phyloP scores from a whole-genome alignment of 768 basidiomycete species.

The Glaciozyma martinii region DNA sequence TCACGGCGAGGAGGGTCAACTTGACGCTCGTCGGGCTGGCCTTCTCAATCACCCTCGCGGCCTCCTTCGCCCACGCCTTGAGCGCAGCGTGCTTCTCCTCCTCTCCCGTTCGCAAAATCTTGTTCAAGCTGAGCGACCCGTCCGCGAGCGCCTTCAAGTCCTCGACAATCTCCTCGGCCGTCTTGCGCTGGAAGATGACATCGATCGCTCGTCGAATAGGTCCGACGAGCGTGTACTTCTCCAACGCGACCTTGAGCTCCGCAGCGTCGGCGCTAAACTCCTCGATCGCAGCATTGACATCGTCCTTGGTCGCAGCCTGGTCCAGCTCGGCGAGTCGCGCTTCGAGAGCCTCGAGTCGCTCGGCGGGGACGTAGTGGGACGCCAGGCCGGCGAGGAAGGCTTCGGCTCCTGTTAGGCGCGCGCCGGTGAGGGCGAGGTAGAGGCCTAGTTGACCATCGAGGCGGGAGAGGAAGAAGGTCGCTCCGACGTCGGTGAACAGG shows the following conservation, averaged over 20 bases:
- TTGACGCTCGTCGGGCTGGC: constrained; percentile 89
- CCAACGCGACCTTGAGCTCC: constrained; percentile 33
- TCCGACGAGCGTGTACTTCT: constrained; percentile 44
- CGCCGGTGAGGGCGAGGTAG: constrained; percentile 82
- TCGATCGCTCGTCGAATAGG: constrained; percentile 69
- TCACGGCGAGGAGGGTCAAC: constrained; percentile 72
- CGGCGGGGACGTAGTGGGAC: constrained; percentile 80
- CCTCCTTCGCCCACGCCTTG: constrained; percentile 63
- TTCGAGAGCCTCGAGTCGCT: constrained; percentile 61
- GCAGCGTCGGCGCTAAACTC: constrained; percentile 51
- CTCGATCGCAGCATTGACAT: constrained; percentile 62
- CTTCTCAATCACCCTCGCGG: constrained; percentile 53
- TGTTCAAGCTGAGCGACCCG: constrained; percentile 39
- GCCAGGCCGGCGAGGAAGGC: constrained; percentile 81
- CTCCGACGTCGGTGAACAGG: constrained; percentile 76
- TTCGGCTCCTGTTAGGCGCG: constrained; percentile 61
- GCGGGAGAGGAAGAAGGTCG: constrained; percentile 75
- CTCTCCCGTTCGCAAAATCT: constrained; percentile 62
- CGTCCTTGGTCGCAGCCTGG: constrained; percentile 41
- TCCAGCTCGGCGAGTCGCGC: constrained; percentile 51
- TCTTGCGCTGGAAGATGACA: constrained; percentile 58
- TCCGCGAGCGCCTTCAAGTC: constrained; percentile 47
- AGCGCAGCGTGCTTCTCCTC: constrained; percentile 45
- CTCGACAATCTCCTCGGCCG: constrained; percentile 61
- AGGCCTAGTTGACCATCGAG: constrained; percentile 87